Percentiles rank a stretch among this genome's conserved stretches.
Conservation (phyloP, 768 basidiomycete genomes). For the Kwoniella mangroviensis region DNA sequence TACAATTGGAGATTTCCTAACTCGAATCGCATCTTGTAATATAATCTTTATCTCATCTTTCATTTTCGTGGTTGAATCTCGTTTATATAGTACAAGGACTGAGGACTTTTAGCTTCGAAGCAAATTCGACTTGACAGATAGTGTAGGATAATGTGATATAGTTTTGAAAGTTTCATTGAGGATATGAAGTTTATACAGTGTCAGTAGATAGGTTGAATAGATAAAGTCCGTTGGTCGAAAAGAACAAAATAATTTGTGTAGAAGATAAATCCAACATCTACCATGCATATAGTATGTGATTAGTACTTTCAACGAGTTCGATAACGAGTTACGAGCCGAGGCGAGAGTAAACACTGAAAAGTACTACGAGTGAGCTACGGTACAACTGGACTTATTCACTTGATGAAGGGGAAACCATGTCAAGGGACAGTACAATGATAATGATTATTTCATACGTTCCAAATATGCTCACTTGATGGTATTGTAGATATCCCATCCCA, state of each 20-base stretch:
- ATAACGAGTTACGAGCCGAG: too few species aligned
- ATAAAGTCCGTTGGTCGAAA: background rate
- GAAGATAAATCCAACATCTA: background rate
- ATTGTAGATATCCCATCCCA: background rate
- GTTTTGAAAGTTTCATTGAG: background rate
- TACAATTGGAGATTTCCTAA: too few species aligned
- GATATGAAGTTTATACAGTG: background rate
- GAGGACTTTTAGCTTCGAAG: background rate
- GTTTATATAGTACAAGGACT: background rate
- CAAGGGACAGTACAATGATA: too few species aligned
- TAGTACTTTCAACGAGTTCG: background rate
- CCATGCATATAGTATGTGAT: constrained; percentile 8
- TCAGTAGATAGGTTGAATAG: background rate
- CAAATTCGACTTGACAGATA: too few species aligned
- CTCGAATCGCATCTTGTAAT: background rate
- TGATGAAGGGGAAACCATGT: too few species aligned
- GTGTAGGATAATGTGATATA: too few species aligned
- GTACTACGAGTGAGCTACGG: too few species aligned
- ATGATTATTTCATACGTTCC: background rate
- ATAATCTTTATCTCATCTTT: background rate
- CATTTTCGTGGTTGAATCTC: background rate
- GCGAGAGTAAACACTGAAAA: too few species aligned
- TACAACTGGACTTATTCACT: too few species aligned
- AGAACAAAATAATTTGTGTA: background rate
- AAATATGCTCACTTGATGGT: background rate